Evolutionary conservation across 2,329 filamentous ascomycete species (phyloP).

Genomic region (Aureobasidium subglaciale): DNA sequence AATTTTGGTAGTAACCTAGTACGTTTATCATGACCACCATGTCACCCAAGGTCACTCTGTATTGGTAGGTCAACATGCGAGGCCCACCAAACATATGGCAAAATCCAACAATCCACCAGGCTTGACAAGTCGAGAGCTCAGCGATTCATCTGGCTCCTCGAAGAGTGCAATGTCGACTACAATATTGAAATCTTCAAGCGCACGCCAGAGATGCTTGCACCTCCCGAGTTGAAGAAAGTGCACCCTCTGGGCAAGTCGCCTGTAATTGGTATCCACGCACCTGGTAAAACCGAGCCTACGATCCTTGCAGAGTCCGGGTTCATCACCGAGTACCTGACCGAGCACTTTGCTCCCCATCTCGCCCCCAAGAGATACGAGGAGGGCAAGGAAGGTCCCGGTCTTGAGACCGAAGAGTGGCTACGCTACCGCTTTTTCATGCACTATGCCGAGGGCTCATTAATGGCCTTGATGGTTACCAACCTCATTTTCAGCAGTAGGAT

Average conservation of each 20-base stretch:
- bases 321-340: conserved; percentile 75
- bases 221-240: conserved; percentile 65
- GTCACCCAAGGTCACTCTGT: conserved; percentile 53
- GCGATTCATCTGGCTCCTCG: conserved; percentile 76
- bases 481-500: conserved; percentile 53
- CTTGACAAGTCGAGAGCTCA: conserved; percentile 76
- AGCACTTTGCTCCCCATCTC: conserved; percentile 52
- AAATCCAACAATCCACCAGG: conserved; percentile 43
- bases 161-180: conserved; percentile 73
- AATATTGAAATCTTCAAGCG: conserved; percentile 75
- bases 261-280: conserved; percentile 57
- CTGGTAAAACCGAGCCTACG: conserved; percentile 40
- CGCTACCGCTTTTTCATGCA: conserved; percentile 67
- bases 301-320: conserved; percentile 75
- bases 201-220: conserved; percentile 57
- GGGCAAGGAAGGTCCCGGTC: conserved; percentile 46
- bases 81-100: not conserved
- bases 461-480: conserved; percentile 60
- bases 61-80: conserved; percentile 46
- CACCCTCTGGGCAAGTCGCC: conserved; percentile 87
- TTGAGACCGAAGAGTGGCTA: conserved; percentile 53
- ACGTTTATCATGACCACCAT: conserved; percentile 14
- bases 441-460: conserved; percentile 77
- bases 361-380: conserved; percentile 46
- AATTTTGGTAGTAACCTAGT: not conserved